Conservation (phyloP, 2,329 filamentous ascomycete genomes). For the Aspergillus phoenicis region DNA sequence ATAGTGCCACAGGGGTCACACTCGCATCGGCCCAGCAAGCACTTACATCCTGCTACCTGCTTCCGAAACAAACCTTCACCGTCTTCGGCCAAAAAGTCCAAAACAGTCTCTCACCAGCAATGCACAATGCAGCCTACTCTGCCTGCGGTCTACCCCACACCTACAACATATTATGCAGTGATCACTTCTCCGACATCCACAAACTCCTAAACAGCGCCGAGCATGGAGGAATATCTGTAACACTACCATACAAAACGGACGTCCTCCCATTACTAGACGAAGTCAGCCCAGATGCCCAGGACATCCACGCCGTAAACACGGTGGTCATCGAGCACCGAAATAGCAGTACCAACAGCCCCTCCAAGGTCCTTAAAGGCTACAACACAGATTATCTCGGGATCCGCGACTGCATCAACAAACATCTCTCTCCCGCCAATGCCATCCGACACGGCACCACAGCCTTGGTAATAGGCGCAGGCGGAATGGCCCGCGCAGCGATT, state of each 20-base stretch:
- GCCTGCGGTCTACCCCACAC: conserved; percentile 28
- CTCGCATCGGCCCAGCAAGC: neutral
- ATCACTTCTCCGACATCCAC: conserved; percentile 16
- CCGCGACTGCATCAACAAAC: conserved; percentile 26
- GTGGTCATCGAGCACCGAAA: conserved; percentile 13
- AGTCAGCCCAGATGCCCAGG: conserved; percentile 25
- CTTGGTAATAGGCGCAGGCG: conserved; percentile 31
- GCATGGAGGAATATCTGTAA: conserved; percentile 24
- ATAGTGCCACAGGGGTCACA: neutral
- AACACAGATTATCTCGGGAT: conserved; percentile 37
- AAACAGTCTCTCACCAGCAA: conserved; percentile 29
- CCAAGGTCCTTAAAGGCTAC: conserved; percentile 24
- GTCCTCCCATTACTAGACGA: conserved; percentile 25
- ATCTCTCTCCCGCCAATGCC: conserved; percentile 30
- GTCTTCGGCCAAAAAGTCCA: conserved; percentile 28
- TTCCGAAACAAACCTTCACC: conserved; percentile 16
- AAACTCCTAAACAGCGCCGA: conserved; percentile 15
- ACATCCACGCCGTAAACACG: conserved; percentile 35
- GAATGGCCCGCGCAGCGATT: conserved; percentile 33
- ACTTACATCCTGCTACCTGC: neutral
- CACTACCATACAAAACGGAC: conserved; percentile 30
- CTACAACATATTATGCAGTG: conserved; percentile 15
- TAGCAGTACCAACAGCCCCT: neutral
- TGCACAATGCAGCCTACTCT: conserved; percentile 30
- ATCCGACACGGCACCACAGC: conserved; percentile 24